Conservation (phyloP, 1,284 basidiomycete genomes). For the Fomes fomentarius region DNA sequence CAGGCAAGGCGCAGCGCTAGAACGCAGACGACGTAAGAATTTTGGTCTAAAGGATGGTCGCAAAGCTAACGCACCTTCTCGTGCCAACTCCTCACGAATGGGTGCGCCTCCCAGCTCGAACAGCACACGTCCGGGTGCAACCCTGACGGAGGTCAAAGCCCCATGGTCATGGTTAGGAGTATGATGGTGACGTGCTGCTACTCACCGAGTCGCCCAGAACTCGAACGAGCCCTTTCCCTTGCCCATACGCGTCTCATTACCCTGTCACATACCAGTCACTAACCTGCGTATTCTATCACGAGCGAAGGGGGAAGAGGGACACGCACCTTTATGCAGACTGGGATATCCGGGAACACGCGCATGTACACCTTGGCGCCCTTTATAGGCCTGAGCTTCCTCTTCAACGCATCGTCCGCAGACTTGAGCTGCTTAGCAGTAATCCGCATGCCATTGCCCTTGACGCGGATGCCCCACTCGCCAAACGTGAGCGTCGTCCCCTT, state of each 20-base stretch:
- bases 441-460: slow-evolving; percentile 81
- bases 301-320: no score
- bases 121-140: slow-evolving; percentile 89
- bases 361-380: slow-evolving; percentile 91
- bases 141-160: no score
- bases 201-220: slow-evolving; percentile 93
- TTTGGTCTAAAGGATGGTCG: background rate
- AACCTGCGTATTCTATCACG: no score
- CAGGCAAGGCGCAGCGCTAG: slow-evolving; percentile 87
- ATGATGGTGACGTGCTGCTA: slow-evolving; percentile 20
- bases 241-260: slow-evolving; percentile 99
- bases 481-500: slow-evolving; percentile 93
- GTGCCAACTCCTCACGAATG: slow-evolving; percentile 91
- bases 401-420: slow-evolving; percentile 86
- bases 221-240: slow-evolving; percentile 99
- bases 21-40: background rate
- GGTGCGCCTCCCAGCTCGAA: slow-evolving; percentile 94
- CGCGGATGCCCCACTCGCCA: slow-evolving; percentile 91
- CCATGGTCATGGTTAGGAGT: slow-evolving; percentile 2
- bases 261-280: slow-evolving; percentile 53
- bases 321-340: slow-evolving; percentile 93
- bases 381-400: slow-evolving; percentile 88
- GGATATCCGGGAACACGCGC: slow-evolving; percentile 95
- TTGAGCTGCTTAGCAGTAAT: slow-evolving; percentile 92
- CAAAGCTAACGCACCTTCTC: slow-evolving; percentile 70